A percentile compares a stretch with the other conserved stretches of the same genome.
These are phyloP conservation scores for Beta vulgaris DNA, from an alignment of 148 eudicot species.

Conservation along the genomic window DNA sequence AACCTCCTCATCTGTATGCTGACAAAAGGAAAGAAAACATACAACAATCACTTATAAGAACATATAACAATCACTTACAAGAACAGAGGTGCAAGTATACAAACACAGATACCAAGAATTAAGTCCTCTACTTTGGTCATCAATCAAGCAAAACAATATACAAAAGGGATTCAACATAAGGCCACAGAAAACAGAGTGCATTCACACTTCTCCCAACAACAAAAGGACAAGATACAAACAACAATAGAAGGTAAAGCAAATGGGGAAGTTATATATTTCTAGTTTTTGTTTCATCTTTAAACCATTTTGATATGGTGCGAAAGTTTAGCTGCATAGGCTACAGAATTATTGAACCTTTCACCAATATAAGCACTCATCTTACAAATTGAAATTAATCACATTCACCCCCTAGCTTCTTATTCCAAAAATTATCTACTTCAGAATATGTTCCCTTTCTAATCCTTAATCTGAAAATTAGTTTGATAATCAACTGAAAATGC, in stretches of 20 bases:
- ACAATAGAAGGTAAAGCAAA: not conserved
- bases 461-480: not conserved
- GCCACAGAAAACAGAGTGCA: not conserved
- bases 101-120: not conserved
- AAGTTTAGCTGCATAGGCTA: not conserved
- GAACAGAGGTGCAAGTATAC: not conserved
- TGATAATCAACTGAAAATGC: not conserved
- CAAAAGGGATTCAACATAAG: not conserved
- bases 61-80: slow-evolving; percentile 22
- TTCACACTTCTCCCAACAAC: not conserved
- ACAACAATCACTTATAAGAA: slow-evolving; percentile 23
- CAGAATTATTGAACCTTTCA: too few species aligned
- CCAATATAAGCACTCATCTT: not conserved
- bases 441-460: not conserved
- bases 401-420: not conserved
- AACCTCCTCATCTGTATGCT: slow-evolving; percentile 89
- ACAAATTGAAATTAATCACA: slow-evolving; percentile 1
- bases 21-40: slow-evolving; percentile 30
- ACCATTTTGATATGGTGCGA: not conserved
- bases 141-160: not conserved
- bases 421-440: not conserved
- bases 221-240: slow-evolving; percentile 4
- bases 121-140: not conserved
- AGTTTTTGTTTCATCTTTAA: not conserved
- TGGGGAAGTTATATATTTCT: not conserved